Conservation (phyloP, 2,329 filamentous ascomycete species). For the Fusarium circinatum region DNA sequence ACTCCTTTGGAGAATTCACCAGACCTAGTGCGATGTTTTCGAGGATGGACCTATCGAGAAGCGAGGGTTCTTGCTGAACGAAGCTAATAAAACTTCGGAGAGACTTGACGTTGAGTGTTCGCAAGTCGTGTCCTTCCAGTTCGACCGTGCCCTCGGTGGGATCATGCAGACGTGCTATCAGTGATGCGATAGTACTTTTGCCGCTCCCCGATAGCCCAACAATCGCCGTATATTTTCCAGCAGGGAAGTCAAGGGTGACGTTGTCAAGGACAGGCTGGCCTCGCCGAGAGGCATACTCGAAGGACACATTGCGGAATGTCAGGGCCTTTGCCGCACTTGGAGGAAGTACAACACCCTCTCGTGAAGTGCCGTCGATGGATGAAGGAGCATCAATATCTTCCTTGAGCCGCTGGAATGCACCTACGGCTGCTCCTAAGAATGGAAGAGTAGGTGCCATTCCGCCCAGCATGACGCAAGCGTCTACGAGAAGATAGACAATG, state of each 20-base stretch:
- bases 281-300: background rate
- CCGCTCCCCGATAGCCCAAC: background rate
- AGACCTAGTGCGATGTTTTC: background rate
- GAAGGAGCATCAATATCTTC: background rate
- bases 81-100: background rate
- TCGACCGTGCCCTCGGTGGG: background rate
- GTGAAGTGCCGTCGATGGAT: background rate
- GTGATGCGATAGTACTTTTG: background rate
- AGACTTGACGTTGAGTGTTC: background rate
- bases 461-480: background rate
- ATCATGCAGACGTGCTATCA: background rate
- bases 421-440: background rate
- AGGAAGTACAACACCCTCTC: background rate
- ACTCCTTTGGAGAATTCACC: background rate
- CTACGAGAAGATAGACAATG: background rate
- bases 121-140: background rate
- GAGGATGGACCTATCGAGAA: background rate
- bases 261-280: background rate
- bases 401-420: background rate
- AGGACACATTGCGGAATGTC: background rate
- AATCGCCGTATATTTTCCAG: background rate
- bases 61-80: background rate
- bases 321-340: background rate
- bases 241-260: background rate
- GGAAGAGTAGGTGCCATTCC: background rate